Evolutionary conservation across 2,329 filamentous ascomycete genomes (phyloP), one percentile per base, ranked within the genome.

Genomic region (Clonostachys solani): DNA sequence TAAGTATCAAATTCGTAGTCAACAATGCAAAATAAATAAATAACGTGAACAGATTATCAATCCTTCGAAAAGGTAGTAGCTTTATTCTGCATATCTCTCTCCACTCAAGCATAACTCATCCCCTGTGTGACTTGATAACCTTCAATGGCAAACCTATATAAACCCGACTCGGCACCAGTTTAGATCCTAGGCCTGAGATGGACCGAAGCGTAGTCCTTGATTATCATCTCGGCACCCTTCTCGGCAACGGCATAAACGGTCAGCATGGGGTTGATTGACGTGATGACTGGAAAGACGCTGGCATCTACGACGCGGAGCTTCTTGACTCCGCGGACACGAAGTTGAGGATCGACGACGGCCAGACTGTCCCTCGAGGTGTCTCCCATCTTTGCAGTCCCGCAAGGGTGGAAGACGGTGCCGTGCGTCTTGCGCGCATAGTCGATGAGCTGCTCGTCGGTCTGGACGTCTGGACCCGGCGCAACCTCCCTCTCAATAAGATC

Each of bases 381-480:
- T 33, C 89, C 89, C 90, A 95, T 95, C 75, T 91, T 90, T 46
- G 89, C 94, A 16, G 90, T 95, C 44, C 90, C 90, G 12, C 87
- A 86, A 1, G 90, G 90, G 67, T 95, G 90, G 68, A 95, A 95
- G 29, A 95, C 89, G 2, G 90, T 95, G 66, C 95, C 89, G 6
- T 89, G 89, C 5, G 79, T 89, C 40, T 82, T 79, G 42, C 90
- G 80, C 34, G 87, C 89, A 64, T 95, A 95, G 69, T 91, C 84
- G 63, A 78, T 84, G 8, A 95, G 77, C 48, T 87, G 85, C 66
- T 92, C 89, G 60, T 95, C 89, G 6, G 83, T 84, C 63, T 87
- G 81, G 40, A 89, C 67, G 36, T 78, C 72, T 12, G 86, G 86
- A 5, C 89, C 89, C 1, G 89, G 89, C 0, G 88, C 88, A 49